These are phyloP conservation scores for Saccharomyces hybrid DNA, from an alignment of 1,139 yeast genomes.

Conservation along the genomic window DNA sequence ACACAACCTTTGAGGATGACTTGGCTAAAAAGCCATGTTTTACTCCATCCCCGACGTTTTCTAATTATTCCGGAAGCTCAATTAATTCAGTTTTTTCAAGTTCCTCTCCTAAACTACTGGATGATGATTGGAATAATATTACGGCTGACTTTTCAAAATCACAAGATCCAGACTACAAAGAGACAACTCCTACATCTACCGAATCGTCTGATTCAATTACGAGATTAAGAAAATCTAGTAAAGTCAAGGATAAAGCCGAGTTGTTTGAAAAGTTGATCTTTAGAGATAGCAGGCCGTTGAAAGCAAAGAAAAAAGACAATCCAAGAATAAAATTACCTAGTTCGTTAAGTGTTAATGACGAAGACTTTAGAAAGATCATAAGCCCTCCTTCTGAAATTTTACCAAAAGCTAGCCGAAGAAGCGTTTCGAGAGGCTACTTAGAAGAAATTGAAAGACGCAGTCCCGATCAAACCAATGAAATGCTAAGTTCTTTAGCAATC, in stretches of 20 bases:
- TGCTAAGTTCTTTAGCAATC: background rate
- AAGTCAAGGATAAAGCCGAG: constrained; percentile 29
- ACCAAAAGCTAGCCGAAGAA: constrained; percentile 5
- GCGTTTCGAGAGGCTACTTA: constrained; percentile 14
- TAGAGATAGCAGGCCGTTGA: constrained; percentile 2
- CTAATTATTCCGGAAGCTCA: constrained; percentile 22
- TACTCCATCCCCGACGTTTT: constrained; percentile 18
- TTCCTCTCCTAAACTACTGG: constrained; percentile 18
- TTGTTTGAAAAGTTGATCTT: constrained; percentile 27
- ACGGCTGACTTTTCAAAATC: constrained; percentile 11
- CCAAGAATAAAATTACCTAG: constrained; percentile 1
- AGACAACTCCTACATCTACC: constrained; percentile 4
- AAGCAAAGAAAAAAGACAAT: constrained; percentile 2
- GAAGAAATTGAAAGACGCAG: constrained; percentile 12
- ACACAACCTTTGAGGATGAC: background rate
- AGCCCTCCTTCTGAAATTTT: background rate
- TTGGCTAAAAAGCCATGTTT: constrained; percentile 3
- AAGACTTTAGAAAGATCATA: background rate
- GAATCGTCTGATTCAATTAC: constrained; percentile 15
- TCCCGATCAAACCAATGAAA: constrained; percentile 7
- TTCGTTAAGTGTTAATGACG: background rate
- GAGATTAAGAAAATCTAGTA: constrained; percentile 25
- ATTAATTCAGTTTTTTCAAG: constrained; percentile 25
- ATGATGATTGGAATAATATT: constrained; percentile 20
- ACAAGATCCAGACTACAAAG: constrained; percentile 2